These are phyloP conservation scores for Hemileia vastatrix DNA, from an alignment of 1,284 basidiomycete genomes.

Conservation along the genomic window DNA sequence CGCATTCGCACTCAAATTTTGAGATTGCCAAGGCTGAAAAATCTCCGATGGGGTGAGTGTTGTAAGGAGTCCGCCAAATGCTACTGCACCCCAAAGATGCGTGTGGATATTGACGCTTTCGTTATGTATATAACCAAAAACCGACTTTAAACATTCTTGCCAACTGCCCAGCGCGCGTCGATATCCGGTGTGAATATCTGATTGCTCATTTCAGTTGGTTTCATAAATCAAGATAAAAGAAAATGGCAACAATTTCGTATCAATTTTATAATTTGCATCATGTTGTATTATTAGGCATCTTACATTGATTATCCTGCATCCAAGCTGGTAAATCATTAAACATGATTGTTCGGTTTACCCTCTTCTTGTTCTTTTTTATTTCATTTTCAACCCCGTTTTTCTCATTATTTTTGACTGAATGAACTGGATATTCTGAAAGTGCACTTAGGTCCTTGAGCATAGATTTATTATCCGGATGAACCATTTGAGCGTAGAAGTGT, in stretches of 20 bases:
- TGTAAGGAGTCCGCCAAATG: slow-evolving; percentile 57
- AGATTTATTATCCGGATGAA: too few species aligned
- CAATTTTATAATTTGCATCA: too few species aligned
- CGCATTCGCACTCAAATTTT: not conserved
- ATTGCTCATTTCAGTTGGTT: too few species aligned
- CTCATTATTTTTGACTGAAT: too few species aligned
- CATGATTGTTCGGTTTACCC: not conserved
- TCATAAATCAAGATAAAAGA: too few species aligned
- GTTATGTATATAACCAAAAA: slow-evolving; percentile 22
- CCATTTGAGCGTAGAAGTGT: too few species aligned
- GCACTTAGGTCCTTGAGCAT: too few species aligned
- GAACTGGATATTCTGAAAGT: too few species aligned
- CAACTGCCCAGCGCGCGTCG: slow-evolving; percentile 10
- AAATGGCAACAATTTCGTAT: too few species aligned
- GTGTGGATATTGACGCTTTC: slow-evolving; percentile 75
- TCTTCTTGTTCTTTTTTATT: too few species aligned
- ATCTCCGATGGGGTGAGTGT: slow-evolving; percentile 27
- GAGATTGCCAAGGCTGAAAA: slow-evolving; percentile 17
- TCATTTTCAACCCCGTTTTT: too few species aligned
- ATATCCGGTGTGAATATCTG: slow-evolving; percentile 21
- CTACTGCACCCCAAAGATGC: slow-evolving; percentile 64
- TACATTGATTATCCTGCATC: slow-evolving; percentile 22
- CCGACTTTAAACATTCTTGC: slow-evolving; percentile 7
- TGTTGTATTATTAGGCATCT: too few species aligned
- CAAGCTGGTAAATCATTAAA: slow-evolving; percentile 14